Evolutionary conservation across 306 rosid genomes (phyloP).

Genomic region (Trifolium fragiferum): DNA sequence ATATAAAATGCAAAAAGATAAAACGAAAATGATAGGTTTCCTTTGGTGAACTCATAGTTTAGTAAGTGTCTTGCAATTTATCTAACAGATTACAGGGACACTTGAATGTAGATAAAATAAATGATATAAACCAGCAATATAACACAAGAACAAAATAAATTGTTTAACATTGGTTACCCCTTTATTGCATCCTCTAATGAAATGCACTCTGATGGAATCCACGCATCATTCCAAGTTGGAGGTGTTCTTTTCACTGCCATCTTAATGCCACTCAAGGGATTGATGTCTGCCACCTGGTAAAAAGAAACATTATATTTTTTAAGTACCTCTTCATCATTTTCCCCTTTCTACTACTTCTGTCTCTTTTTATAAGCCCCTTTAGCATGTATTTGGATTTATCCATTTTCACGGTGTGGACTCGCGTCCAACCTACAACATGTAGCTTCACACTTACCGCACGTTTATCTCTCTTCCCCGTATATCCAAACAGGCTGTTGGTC

Average conservation of each 20-base stretch:
- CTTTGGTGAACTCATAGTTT: too few species aligned
- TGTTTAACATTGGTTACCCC: slow-evolving; percentile 55
- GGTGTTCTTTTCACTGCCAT: slow-evolving; percentile 73
- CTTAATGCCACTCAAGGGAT: slow-evolving; percentile 74
- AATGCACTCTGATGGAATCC: slow-evolving; percentile 78
- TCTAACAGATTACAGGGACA: too few species aligned
- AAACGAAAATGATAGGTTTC: too few species aligned
- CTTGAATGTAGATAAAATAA: neutral
- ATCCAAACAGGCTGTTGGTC: neutral
- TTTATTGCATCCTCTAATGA: slow-evolving; percentile 69
- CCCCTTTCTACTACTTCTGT: neutral
- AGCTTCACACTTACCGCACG: too few species aligned
- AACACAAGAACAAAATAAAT: neutral
- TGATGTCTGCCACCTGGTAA: slow-evolving; percentile 64
- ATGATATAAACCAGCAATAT: neutral
- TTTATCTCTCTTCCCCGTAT: too few species aligned
- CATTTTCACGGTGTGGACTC: too few species aligned
- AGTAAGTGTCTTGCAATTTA: too few species aligned
- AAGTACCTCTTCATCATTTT: slow-evolving; percentile 12
- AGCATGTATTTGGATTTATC: too few species aligned
- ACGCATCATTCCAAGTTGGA: slow-evolving; percentile 64
- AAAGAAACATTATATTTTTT: slow-evolving; percentile 17
- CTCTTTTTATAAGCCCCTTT: neutral
- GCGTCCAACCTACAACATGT: too few species aligned
- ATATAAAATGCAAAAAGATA: too few species aligned